Conservation (phyloP, 2,329 filamentous ascomycete species). For the Monosporascus sp. region DNA sequence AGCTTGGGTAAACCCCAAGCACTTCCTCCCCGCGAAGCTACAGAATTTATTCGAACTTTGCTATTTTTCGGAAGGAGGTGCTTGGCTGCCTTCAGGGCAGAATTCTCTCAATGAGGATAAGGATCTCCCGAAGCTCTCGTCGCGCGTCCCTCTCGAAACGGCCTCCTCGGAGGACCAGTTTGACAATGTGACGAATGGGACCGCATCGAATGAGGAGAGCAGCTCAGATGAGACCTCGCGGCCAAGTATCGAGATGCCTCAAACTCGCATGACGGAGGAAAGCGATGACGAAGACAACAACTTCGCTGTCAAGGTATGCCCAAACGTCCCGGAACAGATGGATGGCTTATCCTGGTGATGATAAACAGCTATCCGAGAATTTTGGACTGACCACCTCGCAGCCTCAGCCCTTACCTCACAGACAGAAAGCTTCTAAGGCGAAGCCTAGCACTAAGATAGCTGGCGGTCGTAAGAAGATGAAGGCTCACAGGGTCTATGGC, state of each 20-base stretch:
- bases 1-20: slow-evolving; percentile 45
- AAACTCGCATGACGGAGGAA: slow-evolving; percentile 55
- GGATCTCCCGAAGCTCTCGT: slow-evolving; percentile 47
- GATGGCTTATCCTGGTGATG: background rate
- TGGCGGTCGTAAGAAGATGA: slow-evolving; percentile 43
- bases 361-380: background rate
- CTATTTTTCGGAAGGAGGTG: slow-evolving; percentile 53
- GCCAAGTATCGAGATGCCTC: slow-evolving; percentile 20
- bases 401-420: slow-evolving; percentile 12
- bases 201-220: slow-evolving; percentile 46
- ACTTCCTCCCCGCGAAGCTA: slow-evolving; percentile 56
- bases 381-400: slow-evolving; percentile 13
- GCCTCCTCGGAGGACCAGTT: slow-evolving; percentile 40
- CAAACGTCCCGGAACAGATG: background rate
- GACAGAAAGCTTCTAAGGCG: slow-evolving; percentile 9
- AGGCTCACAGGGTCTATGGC: slow-evolving; percentile 37
- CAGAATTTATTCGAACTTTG: slow-evolving; percentile 74
- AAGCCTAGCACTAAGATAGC: slow-evolving; percentile 10
- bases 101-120: slow-evolving; percentile 54
- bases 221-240: slow-evolving; percentile 43
- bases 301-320: slow-evolving; percentile 29
- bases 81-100: slow-evolving; percentile 66
- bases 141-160: slow-evolving; percentile 38
- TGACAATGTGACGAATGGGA: slow-evolving; percentile 42
- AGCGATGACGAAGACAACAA: slow-evolving; percentile 46